A percentile compares a stretch with the other conserved stretches of the same genome.
Conservation (phyloP, 257 asterid species). For the Gardenia jasminoides region DNA sequence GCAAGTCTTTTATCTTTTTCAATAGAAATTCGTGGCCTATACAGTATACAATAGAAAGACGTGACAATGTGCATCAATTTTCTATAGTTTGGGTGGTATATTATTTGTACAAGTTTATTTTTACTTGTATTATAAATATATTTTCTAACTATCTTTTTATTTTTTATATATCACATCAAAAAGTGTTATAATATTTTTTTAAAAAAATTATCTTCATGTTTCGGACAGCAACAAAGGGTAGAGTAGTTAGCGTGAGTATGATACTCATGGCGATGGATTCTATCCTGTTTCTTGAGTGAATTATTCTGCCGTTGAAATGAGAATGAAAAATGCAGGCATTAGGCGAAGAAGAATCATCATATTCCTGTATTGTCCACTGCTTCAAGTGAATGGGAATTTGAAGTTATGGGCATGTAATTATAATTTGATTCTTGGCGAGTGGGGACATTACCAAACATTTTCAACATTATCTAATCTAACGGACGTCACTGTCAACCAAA, state of each 20-base stretch:
- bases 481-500: neutral
- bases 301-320: conserved; percentile 16
- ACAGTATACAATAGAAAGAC: too few relatives aligned
- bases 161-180: too few relatives aligned
- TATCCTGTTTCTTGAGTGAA: neutral
- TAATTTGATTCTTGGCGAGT: neutral
- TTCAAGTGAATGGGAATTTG: neutral
- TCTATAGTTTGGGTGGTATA: too few relatives aligned
- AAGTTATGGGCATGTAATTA: conserved; percentile 1
- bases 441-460: neutral
- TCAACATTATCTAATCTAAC: neutral
- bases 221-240: too few relatives aligned
- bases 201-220: too few relatives aligned
- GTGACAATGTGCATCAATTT: too few relatives aligned
- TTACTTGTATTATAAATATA: too few relatives aligned
- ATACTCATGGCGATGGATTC: neutral
- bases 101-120: too few relatives aligned
- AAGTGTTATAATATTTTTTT: too few relatives aligned
- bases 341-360: neutral
- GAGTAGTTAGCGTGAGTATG: neutral
- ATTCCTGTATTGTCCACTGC: neutral
- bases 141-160: too few relatives aligned
- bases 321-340: neutral
- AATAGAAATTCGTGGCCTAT: too few relatives aligned
- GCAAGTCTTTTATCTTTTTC: too few relatives aligned